Base-by-base conservation (phyloP, 1,284 basidiomycete genomes). In the Vanrija humicola region DNA sequence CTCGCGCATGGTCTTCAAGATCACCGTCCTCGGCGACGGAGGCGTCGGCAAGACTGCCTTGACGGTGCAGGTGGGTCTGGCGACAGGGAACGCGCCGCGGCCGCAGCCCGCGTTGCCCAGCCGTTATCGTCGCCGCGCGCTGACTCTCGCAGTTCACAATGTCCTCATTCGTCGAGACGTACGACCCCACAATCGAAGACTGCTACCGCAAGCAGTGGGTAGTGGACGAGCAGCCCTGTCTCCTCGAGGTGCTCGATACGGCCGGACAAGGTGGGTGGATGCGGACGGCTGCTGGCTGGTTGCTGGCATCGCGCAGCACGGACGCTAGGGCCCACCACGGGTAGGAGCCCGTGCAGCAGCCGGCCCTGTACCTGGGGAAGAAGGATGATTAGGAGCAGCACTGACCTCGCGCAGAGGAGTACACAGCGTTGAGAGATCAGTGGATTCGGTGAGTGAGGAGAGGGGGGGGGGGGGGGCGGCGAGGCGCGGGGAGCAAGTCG, bases 1-100 rank as follows among this genome's bases (percentile, higher is more conserved):
- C 8, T 59, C 58, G 38, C 59, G 74, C 46, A 75, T 74, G 70
- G 57, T 76, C 52, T 72, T 68, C 71, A 77, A 77, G 61, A 70
- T 97, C 68, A 92, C 93, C 63, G 91, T 97, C 64, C 83, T 97
- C 54, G 93, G 93, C 64, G 94, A 98, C 79, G 94, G 94, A 78
- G 94, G 94, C 79, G 94, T 97, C 38, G 94, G 94, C 63, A 98
- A 97, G 82, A 97, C 94, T 55, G 94, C 94, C 21, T 78, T 98
- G 70, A 94, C 93, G 63, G 92, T 97, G 48, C 91, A 94, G 81
- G 91, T 90, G 65, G 61, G 86, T 70, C n/a, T 29, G 34, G 12
- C 40, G 14, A 34, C 5, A 10, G 34, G 34, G 34, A 34, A 3
- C 34, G 21, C 12, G 9, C 34, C 34, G 9, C 12, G 12, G 4